Base-by-base conservation (phyloP, 352 stramenopile species). In the Ophiocytium majus region DNA sequence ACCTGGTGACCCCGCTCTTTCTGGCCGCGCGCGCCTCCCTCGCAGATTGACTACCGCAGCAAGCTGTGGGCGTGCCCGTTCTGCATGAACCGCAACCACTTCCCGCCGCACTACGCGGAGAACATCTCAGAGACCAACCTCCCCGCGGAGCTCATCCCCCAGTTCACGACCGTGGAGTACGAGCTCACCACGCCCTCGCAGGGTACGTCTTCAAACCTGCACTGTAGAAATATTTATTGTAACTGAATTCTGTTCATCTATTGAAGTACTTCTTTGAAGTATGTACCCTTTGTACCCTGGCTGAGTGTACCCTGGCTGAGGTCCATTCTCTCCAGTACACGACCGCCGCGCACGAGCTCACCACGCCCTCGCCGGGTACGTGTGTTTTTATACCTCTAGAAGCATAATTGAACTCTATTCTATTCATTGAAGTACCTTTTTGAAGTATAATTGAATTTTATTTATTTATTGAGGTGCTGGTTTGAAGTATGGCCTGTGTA, bases 61-160 rank as follows among this genome's bases (percentile, higher is more conserved):
- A 99, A 99, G 91, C 92, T 99, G 64, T 99, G 98, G 98, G 96
- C 97, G 0, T 99, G 98, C 90, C 97, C 97, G 28, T 99, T 99
- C 90, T 99, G 98, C 91, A 92, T 98, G 83, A 80, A 90, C 50
- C 93, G 97, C 85, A 99, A 99, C 93, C 96, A 99, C 84, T 99
- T 99, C 90, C 98, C 95, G 36, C 93, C 93, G n/a, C 93, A 98
- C 86, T 98, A 98, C 85, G 94, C 92, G 17, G 86, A 92, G 66
- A 92, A 91, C 81, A 92, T 91, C 71, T 86, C 95, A 57, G 96
- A 99, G 90, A 95, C 95, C 28, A 99, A 99, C 90, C 91, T 99
- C 34, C 98, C 98, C 0, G 97, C 97, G 5, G 97, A 99, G 90
- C 93, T 99, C 5, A 99, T 99, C 89, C 96, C 97, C 57, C 95